Percentiles rank a stretch among this genome's conserved stretches.
These are phyloP conservation scores for Yamadazyma jaroonii DNA, from an alignment of 1,139 yeast genomes.

Conservation along the genomic window DNA sequence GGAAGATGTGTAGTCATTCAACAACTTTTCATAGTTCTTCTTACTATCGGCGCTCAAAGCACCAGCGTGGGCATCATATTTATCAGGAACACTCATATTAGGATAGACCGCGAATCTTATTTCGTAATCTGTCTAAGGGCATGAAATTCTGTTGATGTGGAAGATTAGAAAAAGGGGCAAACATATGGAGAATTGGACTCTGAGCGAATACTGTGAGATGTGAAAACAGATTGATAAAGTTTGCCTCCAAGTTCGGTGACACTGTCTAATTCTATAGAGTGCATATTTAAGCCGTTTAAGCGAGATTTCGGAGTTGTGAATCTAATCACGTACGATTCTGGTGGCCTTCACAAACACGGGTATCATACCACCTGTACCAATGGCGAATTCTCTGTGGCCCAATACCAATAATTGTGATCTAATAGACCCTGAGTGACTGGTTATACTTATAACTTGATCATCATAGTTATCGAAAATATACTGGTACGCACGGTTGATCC, in stretches of 20 bases:
- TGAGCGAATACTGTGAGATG: too few relatives aligned
- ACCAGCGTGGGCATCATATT: conserved; percentile 16
- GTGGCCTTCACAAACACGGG: conserved; percentile 54
- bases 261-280: too few relatives aligned
- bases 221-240: too few relatives aligned
- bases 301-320: too few relatives aligned
- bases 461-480: conserved; percentile 27
- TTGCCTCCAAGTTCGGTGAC: too few relatives aligned
- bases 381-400: conserved; percentile 53
- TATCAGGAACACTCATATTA: conserved; percentile 18
- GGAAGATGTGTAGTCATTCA: conserved; percentile 12
- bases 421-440: conserved; percentile 66
- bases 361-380: conserved; percentile 67
- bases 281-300: too few relatives aligned
- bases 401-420: conserved; percentile 52
- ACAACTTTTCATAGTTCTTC: conserved; percentile 14
- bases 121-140: too few relatives aligned
- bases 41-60: conserved; percentile 12
- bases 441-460: conserved; percentile 43
- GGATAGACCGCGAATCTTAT: too few relatives aligned
- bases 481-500: conserved; percentile 37
- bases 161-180: too few relatives aligned
- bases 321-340: too few relatives aligned
- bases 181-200: too few relatives aligned
- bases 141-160: too few relatives aligned